phyloP scores from a whole-genome alignment of 805 yeast genomes.

The Yamadazyma phyllophila region DNA sequence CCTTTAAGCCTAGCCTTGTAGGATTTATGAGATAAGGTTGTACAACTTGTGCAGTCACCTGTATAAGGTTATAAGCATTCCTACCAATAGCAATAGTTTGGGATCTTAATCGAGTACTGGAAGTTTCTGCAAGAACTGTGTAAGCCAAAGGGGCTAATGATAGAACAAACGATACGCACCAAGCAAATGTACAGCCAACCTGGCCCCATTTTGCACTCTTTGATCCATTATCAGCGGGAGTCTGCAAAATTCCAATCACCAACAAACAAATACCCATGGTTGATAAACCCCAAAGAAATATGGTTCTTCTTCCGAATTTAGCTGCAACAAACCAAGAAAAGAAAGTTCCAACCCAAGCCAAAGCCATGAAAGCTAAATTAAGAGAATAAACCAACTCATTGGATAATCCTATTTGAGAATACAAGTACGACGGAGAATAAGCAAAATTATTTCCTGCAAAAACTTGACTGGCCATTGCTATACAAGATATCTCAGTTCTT shows the following conservation, averaged over 20 bases:
- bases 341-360: slow-evolving; percentile 25
- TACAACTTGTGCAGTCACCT: slow-evolving; percentile 35
- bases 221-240: slow-evolving; percentile 14
- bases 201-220: slow-evolving; percentile 23
- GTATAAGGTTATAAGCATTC: slow-evolving; percentile 25
- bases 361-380: slow-evolving; percentile 31
- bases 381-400: slow-evolving; percentile 29
- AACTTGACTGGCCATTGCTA: slow-evolving; percentile 32
- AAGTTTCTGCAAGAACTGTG: slow-evolving; percentile 38
- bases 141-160: slow-evolving; percentile 44
- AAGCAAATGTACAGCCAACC: slow-evolving; percentile 20
- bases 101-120: slow-evolving; percentile 38
- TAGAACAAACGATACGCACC: slow-evolving; percentile 31
- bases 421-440: slow-evolving; percentile 38
- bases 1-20: slow-evolving; percentile 44
- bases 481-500: slow-evolving; percentile 43
- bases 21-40: slow-evolving; percentile 52
- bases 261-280: slow-evolving; percentile 34
- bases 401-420: slow-evolving; percentile 35
- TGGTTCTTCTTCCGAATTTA: slow-evolving; percentile 38
- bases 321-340: slow-evolving; percentile 30
- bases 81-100: slow-evolving; percentile 38
- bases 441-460: slow-evolving; percentile 36
- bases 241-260: slow-evolving; percentile 37
- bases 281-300: slow-evolving; percentile 38